Evolutionary conservation across 2,329 filamentous ascomycete species (phyloP), one percentile per base, ranked within the genome.

Genomic region (Ascocoryne sarcoides): DNA sequence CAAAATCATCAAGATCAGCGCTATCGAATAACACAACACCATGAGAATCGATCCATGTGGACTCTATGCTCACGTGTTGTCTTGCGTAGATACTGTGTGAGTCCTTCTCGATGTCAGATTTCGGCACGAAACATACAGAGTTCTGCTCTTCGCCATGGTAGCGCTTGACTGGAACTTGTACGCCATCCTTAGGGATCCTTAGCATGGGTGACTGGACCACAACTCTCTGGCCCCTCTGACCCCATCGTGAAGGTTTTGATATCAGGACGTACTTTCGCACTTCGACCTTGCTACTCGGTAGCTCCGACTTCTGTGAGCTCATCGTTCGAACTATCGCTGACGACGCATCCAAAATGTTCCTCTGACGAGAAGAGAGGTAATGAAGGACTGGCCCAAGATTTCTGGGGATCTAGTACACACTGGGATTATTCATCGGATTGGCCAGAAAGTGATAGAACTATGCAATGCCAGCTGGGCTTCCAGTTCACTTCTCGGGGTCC

Each of bases 81-180:
- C 32, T 45, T 15, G 42, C 28, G 21, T 51, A 54, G 15, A 44
- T 37, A 15, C 39, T 35, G 20, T 31, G 50, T 8, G 42, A 32
- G 26, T 52, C 47, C 31, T 47, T 45, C 37, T 56, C 53, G 19
- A 56, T 48, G n/a, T 55, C 50, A 28, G 40, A 12, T 38, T 21
- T 39, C 10, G 44, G 42, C n/a, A 56, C 36, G 30, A 48, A 51
- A 40, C 47, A 51, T 12, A 52, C 45, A 2, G 28, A 38, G 17
- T 56, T 54, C 10, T 46, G 30, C n/a, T 51, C 39, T 37, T 45
- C 33, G 12, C 45, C 48, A 21, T 38, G 33, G 20, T 36, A 43
- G 7, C 46, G 47, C 33, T 40, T 53, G 12, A 53, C 48, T 23
- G 51, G 51, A 21, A 56, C 36, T 15, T 20, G 15, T 2, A 34